Evolutionary conservation across 1,284 basidiomycete species (phyloP), one percentile per base, ranked within the genome.

Genomic region (Microbotryomycetes sp.): DNA sequence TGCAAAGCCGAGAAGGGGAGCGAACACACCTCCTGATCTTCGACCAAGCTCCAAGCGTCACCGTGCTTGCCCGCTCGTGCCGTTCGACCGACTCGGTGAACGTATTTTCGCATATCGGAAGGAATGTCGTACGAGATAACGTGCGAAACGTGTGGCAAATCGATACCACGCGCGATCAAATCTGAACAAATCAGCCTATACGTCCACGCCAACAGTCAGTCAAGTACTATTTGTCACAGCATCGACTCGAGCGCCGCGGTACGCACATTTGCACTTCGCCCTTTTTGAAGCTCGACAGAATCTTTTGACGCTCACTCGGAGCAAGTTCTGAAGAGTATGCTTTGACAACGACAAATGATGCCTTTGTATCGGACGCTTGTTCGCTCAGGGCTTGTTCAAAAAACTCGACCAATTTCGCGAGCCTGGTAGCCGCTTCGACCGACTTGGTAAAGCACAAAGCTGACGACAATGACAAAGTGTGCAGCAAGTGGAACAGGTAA

Each of bases 101-200:
- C 89, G 73, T 98, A 97, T 76, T 97, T 97, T 54, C 90, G 84
- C 82, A 96, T 89, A 73, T 97, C 94, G n/a, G 97, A 82, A 1
- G 94, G 93, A 3, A 85, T 85, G 75, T 97, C 94, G 75, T 97
- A 97, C 66, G 85, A 91, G 45, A 98, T 82, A 29, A 97, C 94
- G 75, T 97, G 88, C 13, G 84, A 83, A 49, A 97, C 91, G 61
- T 89, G 83, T 54, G 86, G 88, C 60, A 98, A 87, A 74, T 98
- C 96, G 62, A 97, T 91, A n/a, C 94, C 96, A 64, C 96, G 85
- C 9, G 94, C 89, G 62, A 97, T 89, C 21, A 98, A 80, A 77
- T 98, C 94, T 2, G 93, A 97, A 73, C 91, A 96, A 9, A 99
- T 82, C 21, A 98, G 79, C 64, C 91, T 94, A 64, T 21, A 41